Conservation (phyloP, 1,284 basidiomycete genomes). For the Agaricales sp. region DNA sequence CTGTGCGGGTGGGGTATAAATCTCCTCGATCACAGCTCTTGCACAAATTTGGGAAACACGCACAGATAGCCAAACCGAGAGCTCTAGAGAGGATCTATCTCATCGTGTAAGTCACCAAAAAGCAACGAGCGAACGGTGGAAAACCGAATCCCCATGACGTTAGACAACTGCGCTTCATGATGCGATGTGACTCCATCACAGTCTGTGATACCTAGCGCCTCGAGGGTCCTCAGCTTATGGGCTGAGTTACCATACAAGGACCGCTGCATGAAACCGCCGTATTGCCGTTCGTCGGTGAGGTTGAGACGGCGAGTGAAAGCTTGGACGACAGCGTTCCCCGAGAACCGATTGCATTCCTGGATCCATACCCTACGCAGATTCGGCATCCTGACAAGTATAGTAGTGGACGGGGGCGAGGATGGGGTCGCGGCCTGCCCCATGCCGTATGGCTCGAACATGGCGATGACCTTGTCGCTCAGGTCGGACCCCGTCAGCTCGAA, state of each 20-base stretch:
- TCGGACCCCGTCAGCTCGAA: constrained; percentile 69
- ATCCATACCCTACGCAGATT: constrained; percentile 39
- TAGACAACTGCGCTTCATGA: constrained; percentile 29
- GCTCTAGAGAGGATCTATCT: too few species aligned
- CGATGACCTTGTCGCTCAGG: constrained; percentile 63
- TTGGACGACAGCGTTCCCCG: constrained; percentile 44
- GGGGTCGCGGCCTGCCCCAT: constrained; percentile 6
- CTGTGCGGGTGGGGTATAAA: too few species aligned
- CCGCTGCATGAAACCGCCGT: constrained; percentile 2
- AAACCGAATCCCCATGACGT: constrained; percentile 28
- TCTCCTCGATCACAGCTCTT: too few species aligned
- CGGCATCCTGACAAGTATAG: constrained; percentile 35
- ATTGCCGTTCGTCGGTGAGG: constrained; percentile 37
- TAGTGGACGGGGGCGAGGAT: not conserved
- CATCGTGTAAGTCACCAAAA: too few species aligned
- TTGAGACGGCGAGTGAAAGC: constrained; percentile 35
- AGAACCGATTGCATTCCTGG: constrained; percentile 51
- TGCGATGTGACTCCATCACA: constrained; percentile 33
- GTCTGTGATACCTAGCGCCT: constrained; percentile 32
- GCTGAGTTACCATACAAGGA: constrained; percentile 13
- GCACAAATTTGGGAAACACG: too few species aligned
- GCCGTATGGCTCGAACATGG: constrained; percentile 36
- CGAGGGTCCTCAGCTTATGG: constrained; percentile 21
- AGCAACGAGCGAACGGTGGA: too few species aligned
- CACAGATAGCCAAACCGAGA: too few species aligned